Evolutionary conservation across 2,329 filamentous ascomycete species (phyloP), one percentile per base, ranked within the genome.

Genomic region (Thelonectria discophora): DNA sequence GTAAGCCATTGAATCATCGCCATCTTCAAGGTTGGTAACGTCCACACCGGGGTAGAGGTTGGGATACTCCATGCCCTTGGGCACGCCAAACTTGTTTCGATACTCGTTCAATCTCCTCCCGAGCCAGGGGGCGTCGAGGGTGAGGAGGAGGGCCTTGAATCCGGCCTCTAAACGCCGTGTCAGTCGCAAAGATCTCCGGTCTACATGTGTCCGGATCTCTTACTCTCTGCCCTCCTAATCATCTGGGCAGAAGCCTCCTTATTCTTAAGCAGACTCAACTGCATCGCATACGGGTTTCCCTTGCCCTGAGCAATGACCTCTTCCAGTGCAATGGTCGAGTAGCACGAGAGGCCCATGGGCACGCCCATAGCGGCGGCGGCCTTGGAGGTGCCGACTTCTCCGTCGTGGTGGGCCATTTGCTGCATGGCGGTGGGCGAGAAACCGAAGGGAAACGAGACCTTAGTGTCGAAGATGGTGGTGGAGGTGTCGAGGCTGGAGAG

Each of bases 401-500:
- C 63, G 18, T 65, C 56, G 13, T 39, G 52, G 43, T 63, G 60
- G 1, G 63, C 63, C n/a, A 63, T 42, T 32, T 63, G 52, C 20
- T 63, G 63, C 60, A 63, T 65, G 11, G 63, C 63, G 1, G 60
- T 59, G 0, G 63, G 63, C 5, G 62, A 59, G 18, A 65, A 65
- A 42, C 62, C 62, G 15, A 64, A 62, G n/a, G 62, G 62, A 3
- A 65, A 63, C 3, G 52, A 37, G 13, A 65, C 52, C 45, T 63
- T 65, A 37, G 47, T 59, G 8, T 55, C 62, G 17, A 65, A 59
- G 24, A 59, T 55, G 18, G 52, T 53, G 45, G 62, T 60, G 47
- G 30, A 55, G 18, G 55, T 59, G 45, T 63, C 60, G 24, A 65
- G 55, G n/a, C 51, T n/a, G 13, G 62, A 50, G 40, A 65, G 47